Percentiles rank a stretch among this genome's conserved stretches.
phyloP scores from a whole-genome alignment of 305 asterid species.

The Caryopteris hybrid region DNA sequence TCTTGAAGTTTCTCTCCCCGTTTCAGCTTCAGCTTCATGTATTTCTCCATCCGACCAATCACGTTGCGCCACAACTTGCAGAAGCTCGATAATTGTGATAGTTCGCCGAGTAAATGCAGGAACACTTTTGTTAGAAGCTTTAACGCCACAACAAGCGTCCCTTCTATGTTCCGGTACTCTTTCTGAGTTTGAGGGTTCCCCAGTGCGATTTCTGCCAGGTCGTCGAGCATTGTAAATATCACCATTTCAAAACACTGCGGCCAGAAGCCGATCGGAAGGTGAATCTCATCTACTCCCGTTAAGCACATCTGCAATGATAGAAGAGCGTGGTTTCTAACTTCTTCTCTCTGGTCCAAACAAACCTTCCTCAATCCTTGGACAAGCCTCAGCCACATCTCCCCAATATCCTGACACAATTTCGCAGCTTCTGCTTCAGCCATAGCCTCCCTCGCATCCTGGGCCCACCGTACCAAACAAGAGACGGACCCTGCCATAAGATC shows the following conservation, averaged over 20 bases:
- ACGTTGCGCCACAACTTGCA: conserved; percentile 95
- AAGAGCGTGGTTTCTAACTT: conserved; percentile 90
- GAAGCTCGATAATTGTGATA: conserved; percentile 68
- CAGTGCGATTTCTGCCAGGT: conserved; percentile 84
- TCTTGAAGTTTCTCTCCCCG: conserved; percentile 87
- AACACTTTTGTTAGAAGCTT: conserved; percentile 72
- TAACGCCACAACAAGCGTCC: conserved; percentile 79
- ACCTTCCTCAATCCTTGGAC: conserved; percentile 86
- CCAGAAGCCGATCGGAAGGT: conserved; percentile 61
- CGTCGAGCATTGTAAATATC: conserved; percentile 84
- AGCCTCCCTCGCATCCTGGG: conserved; percentile 65
- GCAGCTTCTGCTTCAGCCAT: conserved; percentile 63
- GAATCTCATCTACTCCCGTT: conserved; percentile 63
- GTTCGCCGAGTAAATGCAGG: conserved; percentile 48
- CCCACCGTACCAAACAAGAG: conserved; percentile 74
- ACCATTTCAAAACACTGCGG: conserved; percentile 86
- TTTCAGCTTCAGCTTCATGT: conserved; percentile 72
- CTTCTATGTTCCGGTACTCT: conserved; percentile 85
- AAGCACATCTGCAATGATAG: conserved; percentile 70
- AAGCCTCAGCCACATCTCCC: conserved; percentile 97
- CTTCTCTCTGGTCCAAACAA: conserved; percentile 94
- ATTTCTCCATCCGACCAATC: conserved; percentile 86
- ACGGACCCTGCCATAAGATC: conserved; percentile 80
- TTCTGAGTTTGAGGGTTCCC: conserved; percentile 76
- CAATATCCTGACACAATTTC: conserved; percentile 74